Evolutionary conservation across 2,329 filamentous ascomycete species (phyloP), one percentile per base, ranked within the genome.

Genomic region (Xylaria polymorpha): DNA sequence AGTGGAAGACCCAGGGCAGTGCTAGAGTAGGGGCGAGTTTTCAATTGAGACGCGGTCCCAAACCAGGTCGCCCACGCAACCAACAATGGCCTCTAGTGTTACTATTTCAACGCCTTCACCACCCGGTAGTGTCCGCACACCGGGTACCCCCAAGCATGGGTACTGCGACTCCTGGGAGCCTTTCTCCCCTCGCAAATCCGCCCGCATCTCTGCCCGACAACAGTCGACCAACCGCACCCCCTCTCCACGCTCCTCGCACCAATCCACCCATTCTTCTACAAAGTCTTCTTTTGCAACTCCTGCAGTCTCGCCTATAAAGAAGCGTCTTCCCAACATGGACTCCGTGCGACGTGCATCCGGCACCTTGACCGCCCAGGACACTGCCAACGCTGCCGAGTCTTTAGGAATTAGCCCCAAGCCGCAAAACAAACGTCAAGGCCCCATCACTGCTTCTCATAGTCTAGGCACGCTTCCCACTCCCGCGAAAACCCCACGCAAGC

Each of bases 401-500:
- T 78, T 84, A 5, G 82, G 81, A 44, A 75, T 81, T 63, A 69
- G 61, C 22, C 74, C 77, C 55, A 79, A 77, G 59, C 73, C 69
- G 37, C 70, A 72, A 41, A 68, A 68, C 53, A 78, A 80, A 64
- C 71, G 74, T 43, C 75, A 79, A 48, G 63, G 70, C 51, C 67
- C 71, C 53, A 69, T 73, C 32, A 72, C 79, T 56, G 58, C 79
- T 58, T 76, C 81, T 20, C 80, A 80, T 64, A 74, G 78, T 64
- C 75, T 80, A 64, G 85, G 83, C 71, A 91, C 92, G 86, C 87
- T 94, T 55, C 92, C 91, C 18, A 95, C 93, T 3, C 93, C 93
- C 1, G 87, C 89, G 72, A 94, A 94, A 83, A 95, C 93, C 3
- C 93, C 90, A 3, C 86, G 86, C 79, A 93, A 92, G 83, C 84